Base-by-base conservation (phyloP, 2,329 filamentous ascomycete species). In the Colletotrichum lini region DNA sequence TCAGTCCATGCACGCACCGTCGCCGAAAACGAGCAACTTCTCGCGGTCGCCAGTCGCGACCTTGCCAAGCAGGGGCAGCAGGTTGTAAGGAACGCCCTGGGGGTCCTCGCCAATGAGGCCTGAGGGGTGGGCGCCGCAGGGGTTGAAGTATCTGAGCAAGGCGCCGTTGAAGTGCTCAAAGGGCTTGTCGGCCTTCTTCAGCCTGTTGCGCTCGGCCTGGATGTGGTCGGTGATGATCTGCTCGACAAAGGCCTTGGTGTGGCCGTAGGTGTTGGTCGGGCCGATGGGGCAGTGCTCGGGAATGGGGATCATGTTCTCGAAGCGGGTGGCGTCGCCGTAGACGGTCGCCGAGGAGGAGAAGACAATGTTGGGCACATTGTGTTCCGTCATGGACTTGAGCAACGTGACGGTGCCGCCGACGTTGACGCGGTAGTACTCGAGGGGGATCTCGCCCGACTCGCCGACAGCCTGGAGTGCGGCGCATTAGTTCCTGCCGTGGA, bases 31-130 rank as follows among this genome's bases (percentile, higher is more conserved):
- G 71, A 98, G 85, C 62, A 99, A 88, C 87, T 98, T 98, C 79
- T 97, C 94, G 75, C 96, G 90, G 80, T 98, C 95, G 77, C 96
- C 96, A 40, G 96, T 97, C 16, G 96, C 96, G 54, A 99, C 96
- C 86, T 98, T 95, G 67, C 96, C 96, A 30, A 99, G 90, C 72
- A 99, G 88, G 21, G 96, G 96, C 53, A 99, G 90, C 74, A 99
- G 88, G 86, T 99, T 99, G 88, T 94, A 98, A 1, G 96, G 96
- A 26, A 98, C 90, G 71, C 96, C 96, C 81, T 97, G 92, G 56
- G 96, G 96, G 83, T 99, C 96, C 86, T 99, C 96, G 76, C 96
- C 96, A 95, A 99, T 98, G 82, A 99, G 91, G 68, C 96, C 97
- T 78, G 91, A 96, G 58, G 97, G 96, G 83, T 99, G 96, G 67